Evolutionary conservation across 768 basidiomycete genomes (phyloP), one percentile per base, ranked within the genome.

Genomic region (Boletus subparvulus): DNA sequence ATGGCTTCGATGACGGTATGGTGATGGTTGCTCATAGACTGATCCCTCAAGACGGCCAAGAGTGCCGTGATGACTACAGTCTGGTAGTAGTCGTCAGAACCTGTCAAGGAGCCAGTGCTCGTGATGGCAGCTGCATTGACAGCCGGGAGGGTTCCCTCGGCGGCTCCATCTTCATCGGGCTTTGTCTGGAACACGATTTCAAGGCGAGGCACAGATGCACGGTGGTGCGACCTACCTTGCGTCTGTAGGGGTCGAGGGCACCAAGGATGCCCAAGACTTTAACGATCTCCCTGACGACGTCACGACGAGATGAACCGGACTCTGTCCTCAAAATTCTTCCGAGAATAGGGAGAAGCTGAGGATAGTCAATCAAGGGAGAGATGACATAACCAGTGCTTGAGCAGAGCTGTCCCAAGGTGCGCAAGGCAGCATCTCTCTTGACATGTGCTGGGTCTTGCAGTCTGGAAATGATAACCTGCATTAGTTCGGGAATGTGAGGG

Each of bases 301-400:
- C 96, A 32, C 96, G 80, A 44, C 92, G 79, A 12, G 94, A 87
- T 77, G 74, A 64, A 12, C 78, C 85, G 7, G 80, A 79, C 64
- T 99, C 97, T 26, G 90, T 88, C 69, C 88, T 83, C 57, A 98
- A 73, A 64, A 98, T 90, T 58, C 89, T 80, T 57, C 90, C 90
- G 24, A 98, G 77, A 21, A 94, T 78, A 21, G 85, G 87, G n/a
- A 98, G 75, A 3, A 99, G 80, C 61, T 94, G 87, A 9, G 96
- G 95, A 72, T 98, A 83, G 54, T 98, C 93, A 40, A 94, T 80
- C 47, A 97, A 80, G 1, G 97, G 96, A 32, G 86, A 76, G 59
- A 98, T 91, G 21, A 98, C 96, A 65, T 94, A 97, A 53, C 94
- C 94, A 0, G 96, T 94, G 70, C 93, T 95, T 9, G 92, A 92